Percentiles rank a stretch among this genome's conserved stretches.
Conservation (phyloP, 2,329 filamentous ascomycete genomes). For the Aciculosporium take region DNA sequence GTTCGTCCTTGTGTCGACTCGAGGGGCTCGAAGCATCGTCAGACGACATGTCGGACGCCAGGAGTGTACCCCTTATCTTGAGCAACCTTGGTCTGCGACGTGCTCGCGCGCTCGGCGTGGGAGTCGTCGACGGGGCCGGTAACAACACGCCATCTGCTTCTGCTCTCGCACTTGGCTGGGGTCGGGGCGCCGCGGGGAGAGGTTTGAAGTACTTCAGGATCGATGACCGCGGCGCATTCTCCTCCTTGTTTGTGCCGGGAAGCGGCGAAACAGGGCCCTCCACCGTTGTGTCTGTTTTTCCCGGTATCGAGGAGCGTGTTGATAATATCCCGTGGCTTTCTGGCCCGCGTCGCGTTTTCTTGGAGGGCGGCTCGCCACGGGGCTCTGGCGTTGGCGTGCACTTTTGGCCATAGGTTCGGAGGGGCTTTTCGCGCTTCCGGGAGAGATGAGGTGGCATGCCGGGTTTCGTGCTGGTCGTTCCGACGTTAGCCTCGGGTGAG, state of each 20-base stretch:
- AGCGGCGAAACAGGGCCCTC: neutral
- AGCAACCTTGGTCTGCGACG: slow-evolving; percentile 16
- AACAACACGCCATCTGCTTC: slow-evolving; percentile 6
- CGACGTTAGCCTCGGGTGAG: no score
- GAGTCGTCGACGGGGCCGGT: slow-evolving; percentile 9
- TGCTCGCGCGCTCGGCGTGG: slow-evolving; percentile 2
- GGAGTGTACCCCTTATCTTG: slow-evolving; percentile 13
- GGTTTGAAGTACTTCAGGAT: slow-evolving; percentile 29
- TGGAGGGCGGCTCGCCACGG: slow-evolving; percentile 13
- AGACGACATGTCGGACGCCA: slow-evolving; percentile 6
- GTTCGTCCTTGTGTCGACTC: neutral
- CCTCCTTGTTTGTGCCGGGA: neutral
- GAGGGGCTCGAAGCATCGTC: slow-evolving; percentile 3
- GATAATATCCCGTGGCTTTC: accelerated
- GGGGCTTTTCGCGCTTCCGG: slow-evolving; percentile 19
- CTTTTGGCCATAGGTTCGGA: slow-evolving; percentile 28
- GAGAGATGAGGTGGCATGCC: slow-evolving; percentile 11
- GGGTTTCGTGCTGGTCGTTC: slow-evolving; percentile 20
- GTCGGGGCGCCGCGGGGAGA: slow-evolving; percentile 8
- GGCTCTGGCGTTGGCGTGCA: slow-evolving; percentile 12
- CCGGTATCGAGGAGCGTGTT: neutral
- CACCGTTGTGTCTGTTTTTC: neutral
- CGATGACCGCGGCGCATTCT: slow-evolving; percentile 13
- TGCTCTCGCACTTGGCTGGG: neutral
- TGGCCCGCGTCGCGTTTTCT: slow-evolving; percentile 12